These are phyloP conservation scores for Gleditsia sinensis DNA, from an alignment of 306 rosid genomes.

Conservation along the genomic window DNA sequence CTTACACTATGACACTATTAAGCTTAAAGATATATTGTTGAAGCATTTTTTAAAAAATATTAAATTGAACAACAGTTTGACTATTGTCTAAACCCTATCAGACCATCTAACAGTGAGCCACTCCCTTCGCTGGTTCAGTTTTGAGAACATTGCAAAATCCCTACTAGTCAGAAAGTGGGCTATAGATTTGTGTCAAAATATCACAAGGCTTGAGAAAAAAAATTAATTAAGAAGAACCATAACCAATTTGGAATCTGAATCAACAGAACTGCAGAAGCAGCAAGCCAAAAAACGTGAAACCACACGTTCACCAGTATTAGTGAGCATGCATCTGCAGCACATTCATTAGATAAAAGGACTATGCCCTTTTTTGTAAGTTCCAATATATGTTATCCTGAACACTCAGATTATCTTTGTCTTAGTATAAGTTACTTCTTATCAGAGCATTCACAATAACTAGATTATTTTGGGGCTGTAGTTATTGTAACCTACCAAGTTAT, in stretches of 20 bases:
- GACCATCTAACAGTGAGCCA: not conserved
- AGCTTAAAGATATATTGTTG: not conserved
- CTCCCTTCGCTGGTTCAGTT: not conserved
- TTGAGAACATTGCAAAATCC: not conserved
- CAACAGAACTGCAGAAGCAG: not conserved
- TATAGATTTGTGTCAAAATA: not conserved
- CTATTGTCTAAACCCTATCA: not conserved
- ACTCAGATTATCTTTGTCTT: not conserved
- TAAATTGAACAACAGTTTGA: not conserved
- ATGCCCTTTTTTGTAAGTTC: not conserved
- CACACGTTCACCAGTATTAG: not conserved
- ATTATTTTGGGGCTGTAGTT: not conserved
- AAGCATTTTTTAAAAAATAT: no score
- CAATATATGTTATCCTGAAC: not conserved
- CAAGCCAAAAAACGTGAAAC: not conserved
- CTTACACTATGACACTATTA: not conserved
- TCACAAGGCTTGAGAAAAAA: not conserved
- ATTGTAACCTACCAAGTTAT: not conserved
- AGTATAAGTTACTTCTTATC: not conserved
- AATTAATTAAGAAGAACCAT: not conserved
- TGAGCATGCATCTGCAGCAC: not conserved
- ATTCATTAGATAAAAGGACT: not conserved
- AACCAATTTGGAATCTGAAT: not conserved
- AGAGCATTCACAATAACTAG: not conserved
- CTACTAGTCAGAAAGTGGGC: not conserved